These are phyloP conservation scores for Tolypocladium sp. DNA, from an alignment of 2,329 filamentous ascomycete genomes.

Conservation along the genomic window DNA sequence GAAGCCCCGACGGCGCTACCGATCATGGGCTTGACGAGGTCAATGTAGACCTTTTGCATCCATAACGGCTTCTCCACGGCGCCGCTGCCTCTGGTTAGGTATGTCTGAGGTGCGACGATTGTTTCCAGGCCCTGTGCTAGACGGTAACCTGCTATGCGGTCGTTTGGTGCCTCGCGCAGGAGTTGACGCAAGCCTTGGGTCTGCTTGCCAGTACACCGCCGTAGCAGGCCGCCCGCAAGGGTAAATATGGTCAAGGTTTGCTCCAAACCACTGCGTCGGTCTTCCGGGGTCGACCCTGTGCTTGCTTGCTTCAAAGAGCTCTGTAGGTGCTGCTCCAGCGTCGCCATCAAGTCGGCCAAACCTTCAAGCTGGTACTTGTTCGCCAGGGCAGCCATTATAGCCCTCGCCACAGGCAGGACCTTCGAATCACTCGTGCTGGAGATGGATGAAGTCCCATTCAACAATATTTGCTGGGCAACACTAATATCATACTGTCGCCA, in stretches of 20 bases:
- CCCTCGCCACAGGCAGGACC: conserved; percentile 18
- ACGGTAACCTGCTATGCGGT: conserved; percentile 22
- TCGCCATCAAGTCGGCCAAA: conserved; percentile 13
- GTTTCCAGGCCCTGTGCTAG: conserved; percentile 33
- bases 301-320: conserved; percentile 8
- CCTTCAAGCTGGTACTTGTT: conserved; percentile 35
- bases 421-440: conserved; percentile 3
- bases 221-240: conserved; percentile 26
- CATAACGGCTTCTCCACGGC: conserved; percentile 35
- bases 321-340: conserved; percentile 15
- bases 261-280: conserved; percentile 10
- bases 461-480: conserved; percentile 24
- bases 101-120: conserved; percentile 28
- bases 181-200: conserved; percentile 23
- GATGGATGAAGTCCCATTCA: conserved; percentile 13
- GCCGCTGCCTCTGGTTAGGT: conserved; percentile 30
- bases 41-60: conserved; percentile 40
- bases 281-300: conserved; percentile 1
- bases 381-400: conserved; percentile 30
- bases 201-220: conserved; percentile 26
- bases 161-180: conserved; percentile 23
- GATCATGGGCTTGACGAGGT: conserved; percentile 36
- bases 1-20: conserved; percentile 24
- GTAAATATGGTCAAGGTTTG: conserved; percentile 23
- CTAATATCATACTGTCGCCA: conserved; percentile 23